phyloP scores from a whole-genome alignment of 441 rosid genomes.

The Pelargonium fulgidum region DNA sequence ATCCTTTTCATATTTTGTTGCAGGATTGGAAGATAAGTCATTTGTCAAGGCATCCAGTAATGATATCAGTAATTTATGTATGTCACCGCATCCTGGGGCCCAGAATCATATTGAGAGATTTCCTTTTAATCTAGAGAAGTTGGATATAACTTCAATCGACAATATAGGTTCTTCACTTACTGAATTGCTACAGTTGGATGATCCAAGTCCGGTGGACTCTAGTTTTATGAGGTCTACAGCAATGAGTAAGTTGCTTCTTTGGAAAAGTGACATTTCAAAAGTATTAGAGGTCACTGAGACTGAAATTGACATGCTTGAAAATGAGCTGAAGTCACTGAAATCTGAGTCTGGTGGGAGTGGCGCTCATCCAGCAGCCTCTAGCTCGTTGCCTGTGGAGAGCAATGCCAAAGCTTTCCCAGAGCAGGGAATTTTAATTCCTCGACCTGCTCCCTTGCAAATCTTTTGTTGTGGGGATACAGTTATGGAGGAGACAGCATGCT shows the following conservation, averaged over 20 bases:
- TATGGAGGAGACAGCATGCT: slow-evolving; percentile 30
- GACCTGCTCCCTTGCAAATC: slow-evolving; percentile 46
- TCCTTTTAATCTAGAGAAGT: slow-evolving; percentile 62
- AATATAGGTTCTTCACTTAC: slow-evolving; percentile 54
- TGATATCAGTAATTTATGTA: slow-evolving; percentile 51
- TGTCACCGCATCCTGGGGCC: slow-evolving; percentile 52
- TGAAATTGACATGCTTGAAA: slow-evolving; percentile 86
- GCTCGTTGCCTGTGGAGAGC: slow-evolving; percentile 30
- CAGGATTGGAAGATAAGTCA: slow-evolving; percentile 72
- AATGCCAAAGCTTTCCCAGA: slow-evolving; percentile 29
- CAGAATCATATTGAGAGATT: slow-evolving; percentile 47
- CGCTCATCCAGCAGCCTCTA: slow-evolving; percentile 28
- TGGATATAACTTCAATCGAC: slow-evolving; percentile 43
- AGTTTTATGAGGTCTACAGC: slow-evolving; percentile 47
- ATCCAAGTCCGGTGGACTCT: slow-evolving; percentile 49
- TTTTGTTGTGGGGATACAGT: slow-evolving; percentile 34
- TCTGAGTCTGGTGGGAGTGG: slow-evolving; percentile 33
- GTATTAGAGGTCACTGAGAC: slow-evolving; percentile 69
- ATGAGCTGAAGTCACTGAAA: slow-evolving; percentile 51
- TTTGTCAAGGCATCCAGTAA: slow-evolving; percentile 40
- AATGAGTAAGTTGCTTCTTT: slow-evolving; percentile 53
- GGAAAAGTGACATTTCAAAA: slow-evolving; percentile 63
- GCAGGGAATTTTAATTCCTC: slow-evolving; percentile 25
- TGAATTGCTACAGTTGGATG: slow-evolving; percentile 65
- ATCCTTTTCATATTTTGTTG: slow-evolving; percentile 15